These are phyloP conservation scores for Mycena olivaceomarginata DNA, from an alignment of 768 basidiomycete species.

Conservation along the genomic window DNA sequence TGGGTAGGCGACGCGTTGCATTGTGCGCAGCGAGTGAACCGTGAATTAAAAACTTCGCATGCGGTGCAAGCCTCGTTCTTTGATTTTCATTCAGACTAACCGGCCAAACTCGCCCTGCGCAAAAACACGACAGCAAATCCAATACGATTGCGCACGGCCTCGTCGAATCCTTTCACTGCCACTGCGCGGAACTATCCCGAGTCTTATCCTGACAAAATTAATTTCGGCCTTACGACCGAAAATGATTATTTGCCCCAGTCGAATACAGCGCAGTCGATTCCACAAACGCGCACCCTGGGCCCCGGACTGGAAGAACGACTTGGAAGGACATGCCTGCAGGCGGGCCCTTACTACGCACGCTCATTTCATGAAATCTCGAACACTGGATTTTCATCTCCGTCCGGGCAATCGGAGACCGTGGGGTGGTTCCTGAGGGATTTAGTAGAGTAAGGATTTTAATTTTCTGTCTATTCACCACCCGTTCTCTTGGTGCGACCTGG, in stretches of 20 bases:
- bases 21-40: no score
- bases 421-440: no score
- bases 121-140: not conserved
- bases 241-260: not conserved
- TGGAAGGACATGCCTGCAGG: no score
- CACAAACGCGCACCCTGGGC: not conserved
- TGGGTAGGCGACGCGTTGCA: not conserved
- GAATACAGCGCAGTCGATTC: not conserved
- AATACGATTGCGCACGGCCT: not conserved
- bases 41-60: no score
- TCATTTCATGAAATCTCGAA: not conserved
- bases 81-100: no score
- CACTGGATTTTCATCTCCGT: not conserved
- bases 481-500: no score
- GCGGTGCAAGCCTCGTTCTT: no score
- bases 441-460: not conserved
- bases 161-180: not conserved
- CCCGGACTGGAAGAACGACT: no score
- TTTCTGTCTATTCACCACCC: not conserved
- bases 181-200: not conserved
- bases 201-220: constrained; percentile 1
- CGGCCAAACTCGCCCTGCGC: no score
- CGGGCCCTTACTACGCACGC: no score
- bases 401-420: constrained; percentile 16
- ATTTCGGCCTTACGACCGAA: not conserved